Evolutionary conservation across 306 rosid genomes (phyloP).

Genomic region (Dicorynia guianensis): DNA sequence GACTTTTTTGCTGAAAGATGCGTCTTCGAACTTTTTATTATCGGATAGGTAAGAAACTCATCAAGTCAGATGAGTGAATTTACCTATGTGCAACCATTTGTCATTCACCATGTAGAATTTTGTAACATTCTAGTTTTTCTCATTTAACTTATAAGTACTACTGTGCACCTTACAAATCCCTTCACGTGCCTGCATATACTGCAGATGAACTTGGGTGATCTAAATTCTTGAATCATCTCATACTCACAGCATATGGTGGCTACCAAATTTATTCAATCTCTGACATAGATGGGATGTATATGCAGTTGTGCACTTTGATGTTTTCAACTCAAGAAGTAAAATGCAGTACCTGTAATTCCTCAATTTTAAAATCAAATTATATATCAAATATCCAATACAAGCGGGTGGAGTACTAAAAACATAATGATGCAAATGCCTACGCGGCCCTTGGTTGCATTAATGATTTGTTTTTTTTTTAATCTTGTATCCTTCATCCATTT

Average conservation of each 20-base stretch:
- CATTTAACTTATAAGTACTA: not conserved
- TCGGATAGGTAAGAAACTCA: not conserved
- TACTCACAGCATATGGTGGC: not conserved
- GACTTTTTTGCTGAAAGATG: not conserved
- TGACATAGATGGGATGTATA: not conserved
- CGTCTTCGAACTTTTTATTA: not conserved
- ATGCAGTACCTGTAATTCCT: not conserved
- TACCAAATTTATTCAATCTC: not conserved
- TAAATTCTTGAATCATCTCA: not conserved
- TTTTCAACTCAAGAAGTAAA: not conserved
- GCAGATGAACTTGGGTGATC: not conserved
- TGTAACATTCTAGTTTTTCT: not conserved
- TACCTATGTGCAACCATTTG: not conserved
- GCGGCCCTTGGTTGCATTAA: not conserved
- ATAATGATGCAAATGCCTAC: not conserved
- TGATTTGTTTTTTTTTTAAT: not conserved
- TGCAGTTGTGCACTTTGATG: not conserved
- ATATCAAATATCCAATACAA: not conserved
- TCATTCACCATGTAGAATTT: constrained; percentile 32
- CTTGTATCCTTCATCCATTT: no score
- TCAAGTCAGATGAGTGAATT: not conserved
- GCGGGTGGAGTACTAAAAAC: not conserved
- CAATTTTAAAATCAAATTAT: not conserved
- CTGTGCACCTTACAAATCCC: not conserved
- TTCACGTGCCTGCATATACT: not conserved